These are phyloP conservation scores for Acephala macrosclerotiorum DNA, from an alignment of 2,329 filamentous ascomycete genomes.

Conservation along the genomic window DNA sequence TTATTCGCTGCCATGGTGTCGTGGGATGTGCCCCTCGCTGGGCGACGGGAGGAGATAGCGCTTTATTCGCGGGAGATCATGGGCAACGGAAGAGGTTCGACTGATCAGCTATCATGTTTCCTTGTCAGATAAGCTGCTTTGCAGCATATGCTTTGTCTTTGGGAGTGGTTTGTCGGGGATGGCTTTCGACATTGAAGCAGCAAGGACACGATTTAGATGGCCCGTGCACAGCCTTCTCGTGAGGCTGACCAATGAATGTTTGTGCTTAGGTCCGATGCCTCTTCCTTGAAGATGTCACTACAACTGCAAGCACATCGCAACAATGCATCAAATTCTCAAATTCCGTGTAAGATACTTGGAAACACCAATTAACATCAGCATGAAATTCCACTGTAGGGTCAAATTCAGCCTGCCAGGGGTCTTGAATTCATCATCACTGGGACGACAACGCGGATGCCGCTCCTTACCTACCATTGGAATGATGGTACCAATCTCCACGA, in stretches of 20 bases:
- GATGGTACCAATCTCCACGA: constrained; percentile 29
- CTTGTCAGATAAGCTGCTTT: not conserved
- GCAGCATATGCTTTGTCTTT: not conserved
- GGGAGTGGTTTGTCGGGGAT: not conserved
- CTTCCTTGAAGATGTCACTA: not conserved
- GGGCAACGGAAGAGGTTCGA: not conserved
- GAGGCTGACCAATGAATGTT: constrained; percentile 4
- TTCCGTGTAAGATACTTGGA: too few relatives aligned
- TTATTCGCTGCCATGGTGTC: constrained; percentile 39
- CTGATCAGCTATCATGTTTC: not conserved
- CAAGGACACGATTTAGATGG: not conserved
- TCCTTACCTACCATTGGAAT: constrained; percentile 24
- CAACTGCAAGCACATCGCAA: not conserved
- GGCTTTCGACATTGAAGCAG: not conserved
- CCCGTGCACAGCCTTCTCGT: constrained; percentile 5
- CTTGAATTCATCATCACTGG: constrained; percentile 45
- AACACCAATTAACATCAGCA: too few relatives aligned
- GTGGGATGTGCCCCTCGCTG: not conserved
- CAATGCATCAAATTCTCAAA: too few relatives aligned
- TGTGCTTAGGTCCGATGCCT: not conserved
- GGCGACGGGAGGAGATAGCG: not conserved
- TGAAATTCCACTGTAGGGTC: constrained; percentile 41
- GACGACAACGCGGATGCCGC: constrained; percentile 29
- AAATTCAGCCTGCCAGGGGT: constrained; percentile 41
- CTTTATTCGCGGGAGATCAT: not conserved